Percentiles rank a stretch among this genome's conserved stretches.
Conservation (phyloP, 2,329 filamentous ascomycete genomes). For the Calonectria hongkongensis region DNA sequence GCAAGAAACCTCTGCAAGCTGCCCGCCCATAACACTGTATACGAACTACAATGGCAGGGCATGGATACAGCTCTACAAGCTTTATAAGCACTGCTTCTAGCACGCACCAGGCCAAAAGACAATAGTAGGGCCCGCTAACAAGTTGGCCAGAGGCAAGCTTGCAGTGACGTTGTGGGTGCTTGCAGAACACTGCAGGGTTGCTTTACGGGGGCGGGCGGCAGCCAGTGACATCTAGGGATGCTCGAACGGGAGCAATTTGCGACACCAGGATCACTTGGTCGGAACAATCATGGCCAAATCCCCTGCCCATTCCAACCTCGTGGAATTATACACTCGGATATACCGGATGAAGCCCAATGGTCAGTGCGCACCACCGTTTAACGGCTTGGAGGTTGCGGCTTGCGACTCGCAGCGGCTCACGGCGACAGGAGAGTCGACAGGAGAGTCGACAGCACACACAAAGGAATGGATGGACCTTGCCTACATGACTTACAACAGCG, state of each 20-base stretch:
- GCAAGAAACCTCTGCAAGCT: not conserved
- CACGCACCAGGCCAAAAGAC: not conserved
- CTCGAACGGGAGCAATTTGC: conserved; percentile 1
- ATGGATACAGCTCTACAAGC: no score
- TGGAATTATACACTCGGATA: not conserved
- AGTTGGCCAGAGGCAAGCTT: not conserved
- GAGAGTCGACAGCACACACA: not conserved
- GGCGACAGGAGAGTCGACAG: no score
- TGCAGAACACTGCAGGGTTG: conserved; percentile 4
- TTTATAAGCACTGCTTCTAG: no score
- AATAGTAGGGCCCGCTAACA: not conserved
- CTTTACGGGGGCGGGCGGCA: not conserved
- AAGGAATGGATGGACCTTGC: not conserved
- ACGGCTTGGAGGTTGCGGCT: not conserved
- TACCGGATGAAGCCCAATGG: conserved; percentile 15
- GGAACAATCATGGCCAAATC: not conserved
- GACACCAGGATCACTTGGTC: conserved; percentile 4
- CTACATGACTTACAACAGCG: not conserved
- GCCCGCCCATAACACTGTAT: not conserved
- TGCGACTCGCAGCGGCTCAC: no score
- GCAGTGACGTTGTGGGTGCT: not conserved
- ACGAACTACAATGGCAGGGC: not conserved
- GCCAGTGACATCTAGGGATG: conserved; percentile 5
- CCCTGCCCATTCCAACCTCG: conserved; percentile 3
- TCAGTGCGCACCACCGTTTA: conserved; percentile 11